Percentiles rank a stretch among this genome's conserved stretches.
Conservation (phyloP, 805 yeast genomes). For the Lipomyces yamanashiensis region DNA sequence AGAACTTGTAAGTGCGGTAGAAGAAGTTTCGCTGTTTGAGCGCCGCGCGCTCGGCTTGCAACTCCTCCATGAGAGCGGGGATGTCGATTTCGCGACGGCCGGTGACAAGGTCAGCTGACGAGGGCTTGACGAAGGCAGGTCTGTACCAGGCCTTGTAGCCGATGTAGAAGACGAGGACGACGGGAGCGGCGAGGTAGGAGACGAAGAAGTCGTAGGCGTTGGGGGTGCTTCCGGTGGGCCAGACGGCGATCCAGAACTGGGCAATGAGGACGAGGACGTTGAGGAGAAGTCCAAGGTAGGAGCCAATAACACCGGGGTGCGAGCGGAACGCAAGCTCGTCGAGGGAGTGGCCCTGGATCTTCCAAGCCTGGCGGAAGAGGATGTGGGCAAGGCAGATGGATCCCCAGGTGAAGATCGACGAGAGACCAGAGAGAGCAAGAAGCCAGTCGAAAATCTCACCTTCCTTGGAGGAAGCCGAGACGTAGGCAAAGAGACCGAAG, state of each 20-base stretch:
- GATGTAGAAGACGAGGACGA: constrained; percentile 52
- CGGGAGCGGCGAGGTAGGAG: constrained; percentile 57
- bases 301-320: constrained; percentile 70
- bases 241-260: constrained; percentile 82
- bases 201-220: constrained; percentile 54
- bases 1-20: constrained; percentile 58
- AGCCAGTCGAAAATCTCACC: constrained; percentile 68
- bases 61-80: constrained; percentile 60
- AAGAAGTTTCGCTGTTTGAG: constrained; percentile 53
- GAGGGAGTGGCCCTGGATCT: constrained; percentile 66
- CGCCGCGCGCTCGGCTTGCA: constrained; percentile 60
- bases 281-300: constrained; percentile 62
- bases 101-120: constrained; percentile 62
- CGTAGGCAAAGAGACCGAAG: constrained; percentile 63
- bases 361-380: constrained; percentile 67
- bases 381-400: constrained; percentile 71
- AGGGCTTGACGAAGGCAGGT: constrained; percentile 51
- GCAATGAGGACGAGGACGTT: constrained; percentile 67
- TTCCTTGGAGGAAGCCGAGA: constrained; percentile 63
- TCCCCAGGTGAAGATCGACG: constrained; percentile 82
- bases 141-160: constrained; percentile 57
- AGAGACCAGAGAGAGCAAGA: constrained; percentile 74
- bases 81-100: constrained; percentile 67
- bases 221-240: constrained; percentile 59
- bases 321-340: constrained; percentile 71